Conservation (phyloP, 1,284 basidiomycete genomes). For the Ceratobasidium papillatum region DNA sequence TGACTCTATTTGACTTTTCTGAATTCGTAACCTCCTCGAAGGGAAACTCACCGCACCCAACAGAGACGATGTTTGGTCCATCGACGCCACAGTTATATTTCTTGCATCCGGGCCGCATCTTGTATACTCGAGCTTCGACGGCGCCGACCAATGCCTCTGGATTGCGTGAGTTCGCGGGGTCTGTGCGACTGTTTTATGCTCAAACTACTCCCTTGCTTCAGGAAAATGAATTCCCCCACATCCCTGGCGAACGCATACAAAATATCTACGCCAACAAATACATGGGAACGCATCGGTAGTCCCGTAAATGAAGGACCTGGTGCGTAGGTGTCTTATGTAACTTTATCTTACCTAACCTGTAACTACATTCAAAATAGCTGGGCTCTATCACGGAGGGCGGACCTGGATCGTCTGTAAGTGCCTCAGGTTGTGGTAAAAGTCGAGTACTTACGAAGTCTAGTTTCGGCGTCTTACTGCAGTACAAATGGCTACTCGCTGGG, state of each 20-base stretch:
- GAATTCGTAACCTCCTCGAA: too few relatives aligned
- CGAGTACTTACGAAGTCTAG: not conserved
- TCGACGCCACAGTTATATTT: constrained; percentile 30
- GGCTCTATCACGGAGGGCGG: constrained; percentile 24
- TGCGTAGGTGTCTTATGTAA: too few relatives aligned
- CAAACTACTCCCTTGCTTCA: not conserved
- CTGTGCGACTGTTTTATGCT: not conserved
- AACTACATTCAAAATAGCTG: not conserved
- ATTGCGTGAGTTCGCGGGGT: constrained; percentile 10
- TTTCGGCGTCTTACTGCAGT: constrained; percentile 38
- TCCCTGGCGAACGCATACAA: not conserved
- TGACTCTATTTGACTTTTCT: not conserved
- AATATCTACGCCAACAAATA: constrained; percentile 8
- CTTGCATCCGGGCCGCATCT: constrained; percentile 9
- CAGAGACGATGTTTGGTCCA: too few relatives aligned
- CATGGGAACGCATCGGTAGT: constrained; percentile 25
- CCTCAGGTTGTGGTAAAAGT: not conserved
- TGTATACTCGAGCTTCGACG: constrained; percentile 27
- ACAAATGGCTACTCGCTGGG: constrained; percentile 40
- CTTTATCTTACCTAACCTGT: too few relatives aligned
- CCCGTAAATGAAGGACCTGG: constrained; percentile 31
- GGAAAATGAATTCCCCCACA: constrained; percentile 11
- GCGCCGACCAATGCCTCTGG: constrained; percentile 28
- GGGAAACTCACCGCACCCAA: too few relatives aligned
- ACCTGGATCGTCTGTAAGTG: constrained; percentile 41